phyloP scores from a whole-genome alignment of 2,329 filamentous ascomycete genomes.

The Cylindrodendrum hubeiense region DNA sequence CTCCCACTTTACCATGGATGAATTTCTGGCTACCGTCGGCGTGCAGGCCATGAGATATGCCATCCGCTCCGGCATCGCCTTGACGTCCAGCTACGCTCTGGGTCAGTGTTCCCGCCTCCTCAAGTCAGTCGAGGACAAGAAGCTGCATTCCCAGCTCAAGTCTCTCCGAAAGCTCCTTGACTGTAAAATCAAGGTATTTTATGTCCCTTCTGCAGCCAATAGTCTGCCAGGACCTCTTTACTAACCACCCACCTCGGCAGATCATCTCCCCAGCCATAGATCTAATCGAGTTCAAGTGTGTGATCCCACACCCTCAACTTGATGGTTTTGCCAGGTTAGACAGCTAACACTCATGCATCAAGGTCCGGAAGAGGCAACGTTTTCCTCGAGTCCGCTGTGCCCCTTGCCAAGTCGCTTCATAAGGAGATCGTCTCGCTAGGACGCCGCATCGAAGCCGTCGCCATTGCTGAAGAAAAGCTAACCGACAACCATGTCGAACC shows the following conservation, averaged over 20 bases:
- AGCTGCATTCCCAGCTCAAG: slow-evolving; percentile 76
- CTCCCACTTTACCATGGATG: slow-evolving; percentile 71
- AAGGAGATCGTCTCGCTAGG: slow-evolving; percentile 87
- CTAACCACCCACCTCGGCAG: slow-evolving; percentile 53
- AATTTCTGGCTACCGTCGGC: slow-evolving; percentile 65
- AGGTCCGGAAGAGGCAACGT: slow-evolving; percentile 67
- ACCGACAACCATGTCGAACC: slow-evolving; percentile 51
- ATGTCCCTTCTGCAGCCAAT: not conserved
- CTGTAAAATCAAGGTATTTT: slow-evolving; percentile 82
- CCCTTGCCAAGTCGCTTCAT: slow-evolving; percentile 84
- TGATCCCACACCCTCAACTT: slow-evolving; percentile 10
- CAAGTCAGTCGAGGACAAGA: slow-evolving; percentile 79
- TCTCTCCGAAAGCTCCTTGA: slow-evolving; percentile 80
- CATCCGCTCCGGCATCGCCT: slow-evolving; percentile 85
- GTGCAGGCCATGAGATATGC: slow-evolving; percentile 91
- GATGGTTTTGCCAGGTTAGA: slow-evolving; percentile 17
- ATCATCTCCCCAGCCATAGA: slow-evolving; percentile 93
- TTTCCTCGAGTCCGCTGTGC: slow-evolving; percentile 84
- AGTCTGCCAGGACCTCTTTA: not conserved
- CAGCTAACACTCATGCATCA: slow-evolving; percentile 21
- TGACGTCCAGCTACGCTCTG: slow-evolving; percentile 89
- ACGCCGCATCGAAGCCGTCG: slow-evolving; percentile 78
- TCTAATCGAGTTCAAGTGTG: slow-evolving; percentile 89
- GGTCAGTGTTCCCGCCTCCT: slow-evolving; percentile 83
- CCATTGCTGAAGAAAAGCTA: slow-evolving; percentile 69